A percentile compares a stretch with the other conserved stretches of the same genome.
Conservation (phyloP, 306 rosid genomes). For the Lotus japonicus region DNA sequence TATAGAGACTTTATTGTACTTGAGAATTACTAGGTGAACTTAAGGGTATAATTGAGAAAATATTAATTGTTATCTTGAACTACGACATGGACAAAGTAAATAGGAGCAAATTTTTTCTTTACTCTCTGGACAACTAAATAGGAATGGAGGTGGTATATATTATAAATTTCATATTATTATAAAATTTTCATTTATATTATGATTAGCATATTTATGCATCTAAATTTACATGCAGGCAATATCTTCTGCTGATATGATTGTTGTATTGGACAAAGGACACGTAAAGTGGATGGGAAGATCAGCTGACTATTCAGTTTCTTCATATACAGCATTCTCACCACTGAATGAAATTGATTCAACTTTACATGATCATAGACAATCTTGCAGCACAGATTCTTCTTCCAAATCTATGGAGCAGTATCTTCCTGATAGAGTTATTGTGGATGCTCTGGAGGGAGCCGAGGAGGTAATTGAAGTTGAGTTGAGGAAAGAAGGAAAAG, state of each 20-base stretch:
- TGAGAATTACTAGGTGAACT: too few species aligned
- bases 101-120: too few species aligned
- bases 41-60: too few species aligned
- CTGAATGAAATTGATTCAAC: conserved; percentile 64
- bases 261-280: conserved; percentile 75
- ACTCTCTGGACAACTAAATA: too few species aligned
- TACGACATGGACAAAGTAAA: too few species aligned
- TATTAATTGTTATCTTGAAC: too few species aligned
- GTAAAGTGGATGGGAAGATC: conserved; percentile 78
- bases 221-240: conserved; percentile 53
- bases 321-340: conserved; percentile 53
- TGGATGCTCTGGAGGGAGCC: conserved; percentile 27
- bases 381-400: conserved; percentile 29
- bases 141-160: too few species aligned
- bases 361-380: conserved; percentile 30
- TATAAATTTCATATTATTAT: not conserved
- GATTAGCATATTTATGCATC: conserved; percentile 11
- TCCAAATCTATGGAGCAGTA: conserved; percentile 24
- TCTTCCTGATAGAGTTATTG: conserved; percentile 28
- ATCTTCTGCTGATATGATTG: conserved; percentile 69
- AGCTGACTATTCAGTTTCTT: conserved; percentile 44
- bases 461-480: conserved; percentile 65
- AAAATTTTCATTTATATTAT: not conserved
- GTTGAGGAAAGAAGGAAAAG: conserved; percentile 82
- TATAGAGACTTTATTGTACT: too few species aligned